phyloP scores from a whole-genome alignment of 495 filamentous ascomycete species.

The Tetracladium marchalianum region DNA sequence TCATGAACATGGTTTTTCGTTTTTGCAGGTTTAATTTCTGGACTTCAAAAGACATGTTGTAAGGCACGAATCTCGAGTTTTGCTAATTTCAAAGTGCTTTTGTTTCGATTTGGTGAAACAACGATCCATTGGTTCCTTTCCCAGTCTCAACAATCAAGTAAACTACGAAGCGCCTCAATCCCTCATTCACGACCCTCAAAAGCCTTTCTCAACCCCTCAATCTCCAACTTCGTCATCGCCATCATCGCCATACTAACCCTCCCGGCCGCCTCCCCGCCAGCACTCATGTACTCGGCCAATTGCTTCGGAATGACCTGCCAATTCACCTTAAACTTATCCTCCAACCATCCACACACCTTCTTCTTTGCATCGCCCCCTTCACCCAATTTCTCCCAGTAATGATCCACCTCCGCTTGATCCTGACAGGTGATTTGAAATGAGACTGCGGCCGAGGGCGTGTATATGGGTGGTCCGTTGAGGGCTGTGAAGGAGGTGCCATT shows the following conservation, averaged over 20 bases:
- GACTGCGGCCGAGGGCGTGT: constrained; percentile 21
- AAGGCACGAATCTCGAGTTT: no score
- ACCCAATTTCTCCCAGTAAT: constrained; percentile 28
- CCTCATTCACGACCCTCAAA: constrained; percentile 9
- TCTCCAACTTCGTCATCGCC: constrained; percentile 28
- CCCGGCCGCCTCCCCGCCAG: constrained; percentile 12
- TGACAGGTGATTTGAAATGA: constrained; percentile 26
- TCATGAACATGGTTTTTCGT: no score
- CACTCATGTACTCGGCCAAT: constrained; percentile 17
- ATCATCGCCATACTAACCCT: constrained; percentile 23
- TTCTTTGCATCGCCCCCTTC: constrained; percentile 22
- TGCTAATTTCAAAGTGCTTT: no score
- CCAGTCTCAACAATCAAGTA: no score
- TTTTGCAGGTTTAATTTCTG: no score
- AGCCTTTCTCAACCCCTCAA: constrained; percentile 24
- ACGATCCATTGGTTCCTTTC: no score
- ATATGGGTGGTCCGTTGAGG: constrained; percentile 29
- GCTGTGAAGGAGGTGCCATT: constrained; percentile 25
- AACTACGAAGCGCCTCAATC: no score
- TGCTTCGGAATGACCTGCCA: constrained; percentile 30
- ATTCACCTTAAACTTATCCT: constrained; percentile 27
- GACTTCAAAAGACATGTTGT: no score
- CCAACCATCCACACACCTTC: constrained; percentile 27
- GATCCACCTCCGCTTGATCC: constrained; percentile 29
- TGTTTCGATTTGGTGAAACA: no score